Evolutionary conservation across 164 flowering plant genomes (phyloP), one percentile per base, ranked within the genome.

Genomic region (Stephania yunnanensis): DNA sequence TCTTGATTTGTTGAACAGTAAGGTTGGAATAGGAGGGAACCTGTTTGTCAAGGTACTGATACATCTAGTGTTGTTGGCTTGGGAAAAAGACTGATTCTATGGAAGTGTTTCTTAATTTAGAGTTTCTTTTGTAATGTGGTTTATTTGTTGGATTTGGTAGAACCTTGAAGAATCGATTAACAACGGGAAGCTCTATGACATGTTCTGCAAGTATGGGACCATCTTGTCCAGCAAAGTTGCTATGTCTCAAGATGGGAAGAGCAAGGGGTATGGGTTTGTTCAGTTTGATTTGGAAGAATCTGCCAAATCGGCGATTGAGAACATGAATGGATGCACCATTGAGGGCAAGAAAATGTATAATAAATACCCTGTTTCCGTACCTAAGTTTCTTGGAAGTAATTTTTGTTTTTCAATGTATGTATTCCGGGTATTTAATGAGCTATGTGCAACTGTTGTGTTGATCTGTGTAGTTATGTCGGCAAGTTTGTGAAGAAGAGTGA

Each of bases 231-330:
- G 93, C 82, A 92, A 94, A 83, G 90, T 94, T 29, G 93, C 69
- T 44, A 83, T 74, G 15, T 79, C 80, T 71, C 90, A 85, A 53
- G 93, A 94, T 82, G 97, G 96, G 15, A 87, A 85, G 85, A 94
- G 94, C 77, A 90, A 80, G 72, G 93, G 98, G 6, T 86, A 86
- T 79, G 98, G 98, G 9, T 94, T 92, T 80, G 91, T 92, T 50
- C 98, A 94, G 75, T 92, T 88, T 83, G 92, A 87, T 12, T 73
- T 87, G 1, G 91, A 89, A 75, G 88, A 84, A 72, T 89, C 91
- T 75, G 97, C 96, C 67, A 84, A 75, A 74, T 79, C 85, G 67
- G 94, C 97, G 29, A 89, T 94, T 65, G 85, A 86, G 73, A 81
- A 78, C 36, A 78, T 87, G 5, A 87, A 91, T 84, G 91, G 89